Evolutionary conservation across 805 yeast genomes (phyloP), one percentile per base, ranked within the genome.

Genomic region (Clavispora fructus): DNA sequence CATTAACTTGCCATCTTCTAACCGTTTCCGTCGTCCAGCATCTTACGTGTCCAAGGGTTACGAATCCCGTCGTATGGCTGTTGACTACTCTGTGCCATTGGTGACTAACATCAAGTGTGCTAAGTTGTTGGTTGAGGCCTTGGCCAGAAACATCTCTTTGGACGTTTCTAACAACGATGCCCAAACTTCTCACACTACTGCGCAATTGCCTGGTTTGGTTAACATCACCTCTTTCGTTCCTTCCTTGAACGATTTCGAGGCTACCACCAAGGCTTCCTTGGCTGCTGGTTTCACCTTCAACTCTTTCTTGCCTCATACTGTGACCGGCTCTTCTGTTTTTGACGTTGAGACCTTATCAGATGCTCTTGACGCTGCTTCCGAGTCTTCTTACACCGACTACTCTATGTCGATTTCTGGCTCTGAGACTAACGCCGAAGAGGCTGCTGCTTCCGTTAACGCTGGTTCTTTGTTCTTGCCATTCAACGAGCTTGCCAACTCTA

Each of bases 11-110:
- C 99, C 99, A 51, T 91, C 98, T 51, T 77, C 96, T 41, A 94
- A 94, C 78, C 80, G 97, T 65, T 94, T 88, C 83, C 87, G 99
- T 68, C 88, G 99, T 71, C 99, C 99, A 51, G 97, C 99, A 46
- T 86, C 92, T 51, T 94, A 94, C 73, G 89, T 94, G 78, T 88
- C 97, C 27, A 90, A 87, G 74, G 99, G 99, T 67, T 94, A 94
- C 78, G 83, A 81, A 69, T 88, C 98, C 40, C 95, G 99, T 79
- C 94, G 99, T 77, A 87, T 94, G 98, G 99, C 99, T 57, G 97
- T 94, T 55, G 99, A 94, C 71, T 95, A 87, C 67, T 91, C 97
- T 43, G 90, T 94, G 64, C 99, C 99, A 43, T 78, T 94, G 66
- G 96, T 94, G 42, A 94, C 99, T 54, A 94, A 94, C 64, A 98